A percentile compares a stretch with the other conserved stretches of the same genome.
Evolutionary conservation across 768 basidiomycete genomes (phyloP).

Genomic region (Kwoniella dejecticola): DNA sequence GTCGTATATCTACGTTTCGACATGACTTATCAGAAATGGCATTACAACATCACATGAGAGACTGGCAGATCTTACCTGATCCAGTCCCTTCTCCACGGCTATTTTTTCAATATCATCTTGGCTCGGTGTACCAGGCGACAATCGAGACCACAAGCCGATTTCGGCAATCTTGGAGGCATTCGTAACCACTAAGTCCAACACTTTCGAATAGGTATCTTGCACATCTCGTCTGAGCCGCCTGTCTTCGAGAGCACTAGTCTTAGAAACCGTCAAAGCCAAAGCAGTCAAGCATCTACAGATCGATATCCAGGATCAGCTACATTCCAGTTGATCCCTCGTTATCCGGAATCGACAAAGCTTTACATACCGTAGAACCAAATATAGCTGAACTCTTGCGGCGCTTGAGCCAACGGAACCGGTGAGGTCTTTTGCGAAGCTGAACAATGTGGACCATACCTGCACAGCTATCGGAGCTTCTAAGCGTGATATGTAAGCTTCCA

Average conservation of each 20-base stretch:
- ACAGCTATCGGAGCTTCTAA: slow-evolving; percentile 88
- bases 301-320: not conserved
- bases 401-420: slow-evolving; percentile 58
- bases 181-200: slow-evolving; percentile 75
- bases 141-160: slow-evolving; percentile 25
- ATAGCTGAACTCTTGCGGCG: slow-evolving; percentile 66
- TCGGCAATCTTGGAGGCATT: slow-evolving; percentile 58
- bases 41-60: not conserved
- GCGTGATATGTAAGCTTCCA: slow-evolving; percentile 79
- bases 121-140: not conserved
- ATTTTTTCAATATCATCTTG: slow-evolving; percentile 17
- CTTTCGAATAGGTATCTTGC: slow-evolving; percentile 83
- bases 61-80: slow-evolving; percentile 10
- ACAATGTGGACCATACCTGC: slow-evolving; percentile 84
- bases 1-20: slow-evolving; percentile 63
- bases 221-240: slow-evolving; percentile 81
- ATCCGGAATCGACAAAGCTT: no score
- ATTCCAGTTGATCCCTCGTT: no score
- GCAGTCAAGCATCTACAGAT: slow-evolving; percentile 13
- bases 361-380: slow-evolving; percentile 72
- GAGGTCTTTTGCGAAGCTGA: slow-evolving; percentile 77
- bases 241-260: slow-evolving; percentile 90
- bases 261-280: slow-evolving; percentile 53
- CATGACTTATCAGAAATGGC: not conserved
- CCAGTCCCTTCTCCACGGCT: not conserved